These are phyloP conservation scores for Chlamydomonas sp. DNA, from an alignment of 139 green algal genomes.

Conservation along the genomic window DNA sequence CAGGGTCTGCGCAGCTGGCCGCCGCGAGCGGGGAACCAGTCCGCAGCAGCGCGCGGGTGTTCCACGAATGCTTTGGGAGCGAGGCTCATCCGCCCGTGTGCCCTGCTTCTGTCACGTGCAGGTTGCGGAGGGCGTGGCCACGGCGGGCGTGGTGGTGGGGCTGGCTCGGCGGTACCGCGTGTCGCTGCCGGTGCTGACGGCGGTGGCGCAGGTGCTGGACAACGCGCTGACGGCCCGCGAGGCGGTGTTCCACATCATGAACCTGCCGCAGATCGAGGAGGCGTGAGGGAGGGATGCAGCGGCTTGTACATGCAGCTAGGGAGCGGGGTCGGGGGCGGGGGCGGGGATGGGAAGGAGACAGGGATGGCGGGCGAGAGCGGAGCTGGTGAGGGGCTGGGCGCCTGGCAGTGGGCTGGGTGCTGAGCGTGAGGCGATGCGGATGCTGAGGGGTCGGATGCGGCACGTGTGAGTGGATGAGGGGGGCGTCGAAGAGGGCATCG, in stretches of 20 bases:
- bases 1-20: background rate
- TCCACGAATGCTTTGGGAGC: background rate
- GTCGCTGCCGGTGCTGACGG: slow-evolving; percentile 95
- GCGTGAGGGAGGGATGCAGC: background rate
- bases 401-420: no score
- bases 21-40: background rate
- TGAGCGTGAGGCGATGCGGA: no score
- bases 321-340: no score
- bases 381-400: no score
- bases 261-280: slow-evolving; percentile 96
- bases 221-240: slow-evolving; percentile 82
- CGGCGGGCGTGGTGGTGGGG: slow-evolving; percentile 89
- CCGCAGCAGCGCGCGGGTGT: background rate
- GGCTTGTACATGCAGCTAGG: no score
- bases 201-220: slow-evolving; percentile 92
- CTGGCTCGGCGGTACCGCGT: slow-evolving; percentile 93
- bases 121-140: slow-evolving; percentile 96
- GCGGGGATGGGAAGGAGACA: no score
- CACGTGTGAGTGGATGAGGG: no score
- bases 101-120: slow-evolving; percentile 19
- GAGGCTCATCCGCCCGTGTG: no score
- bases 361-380: no score
- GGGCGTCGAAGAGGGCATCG: no score
- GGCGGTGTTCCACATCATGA: slow-evolving; percentile 95
- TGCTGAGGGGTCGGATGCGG: no score